Evolutionary conservation across 2,329 filamentous ascomycete genomes (phyloP).

Genomic region (Sporothrix protearum): DNA sequence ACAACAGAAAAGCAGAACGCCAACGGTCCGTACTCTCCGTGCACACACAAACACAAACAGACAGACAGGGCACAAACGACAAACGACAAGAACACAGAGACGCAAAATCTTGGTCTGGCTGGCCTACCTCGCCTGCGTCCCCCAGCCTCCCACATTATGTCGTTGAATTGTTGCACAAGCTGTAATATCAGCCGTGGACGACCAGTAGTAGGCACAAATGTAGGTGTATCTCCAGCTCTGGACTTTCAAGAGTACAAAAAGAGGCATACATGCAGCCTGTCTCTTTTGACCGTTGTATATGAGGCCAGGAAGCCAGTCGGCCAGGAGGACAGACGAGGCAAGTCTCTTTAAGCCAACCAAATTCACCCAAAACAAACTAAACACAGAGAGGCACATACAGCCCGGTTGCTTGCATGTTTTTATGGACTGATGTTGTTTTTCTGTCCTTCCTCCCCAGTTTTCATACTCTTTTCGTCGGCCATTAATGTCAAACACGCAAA

Average conservation of each 20-base stretch:
- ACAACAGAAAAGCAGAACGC: constrained; percentile 2
- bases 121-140: too few relatives aligned
- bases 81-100: not conserved
- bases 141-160: not conserved
- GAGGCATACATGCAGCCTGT: not conserved
- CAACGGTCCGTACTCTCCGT: not conserved
- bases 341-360: too few relatives aligned
- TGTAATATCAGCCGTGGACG: constrained; percentile 9
- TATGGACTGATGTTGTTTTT: not conserved
- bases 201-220: not conserved
- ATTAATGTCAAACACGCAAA: not conserved
- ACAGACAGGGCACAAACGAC: not conserved
- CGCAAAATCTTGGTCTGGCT: too few relatives aligned
- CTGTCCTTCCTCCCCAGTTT: too few relatives aligned
- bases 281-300: not conserved
- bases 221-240: not conserved
- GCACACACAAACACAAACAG: not conserved
- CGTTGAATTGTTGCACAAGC: not conserved
- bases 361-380: not conserved
- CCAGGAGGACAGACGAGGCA: not conserved
- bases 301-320: not conserved
- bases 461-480: not conserved
- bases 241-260: not conserved
- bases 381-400: not conserved
- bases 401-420: not conserved